These are phyloP conservation scores for Colletotrichum sp. DNA, from an alignment of 2,329 filamentous ascomycete species.

Conservation along the genomic window DNA sequence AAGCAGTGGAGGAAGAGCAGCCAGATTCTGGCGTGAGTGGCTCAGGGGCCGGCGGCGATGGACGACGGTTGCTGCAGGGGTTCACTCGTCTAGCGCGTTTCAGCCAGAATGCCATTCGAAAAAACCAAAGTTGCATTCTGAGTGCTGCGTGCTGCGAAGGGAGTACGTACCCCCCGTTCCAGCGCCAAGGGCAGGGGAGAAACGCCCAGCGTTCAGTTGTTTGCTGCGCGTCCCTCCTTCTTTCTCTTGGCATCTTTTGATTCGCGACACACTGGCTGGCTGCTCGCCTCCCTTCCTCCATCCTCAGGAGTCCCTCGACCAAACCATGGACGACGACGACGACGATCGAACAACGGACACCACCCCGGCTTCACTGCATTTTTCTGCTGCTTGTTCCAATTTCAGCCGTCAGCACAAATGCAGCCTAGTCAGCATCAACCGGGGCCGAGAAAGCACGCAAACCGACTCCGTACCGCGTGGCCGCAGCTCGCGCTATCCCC, in stretches of 20 bases:
- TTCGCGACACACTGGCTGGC: not conserved
- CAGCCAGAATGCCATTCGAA: constrained; percentile 15
- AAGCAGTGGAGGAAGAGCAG: not conserved
- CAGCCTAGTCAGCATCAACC: not conserved
- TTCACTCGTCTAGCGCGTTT: constrained; percentile 7
- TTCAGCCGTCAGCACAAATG: not conserved
- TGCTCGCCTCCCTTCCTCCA: not conserved
- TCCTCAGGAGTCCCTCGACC: not conserved
- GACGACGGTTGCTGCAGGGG: constrained; percentile 9
- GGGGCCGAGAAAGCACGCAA: not conserved
- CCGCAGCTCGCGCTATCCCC: not conserved
- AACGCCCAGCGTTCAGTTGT: not conserved
- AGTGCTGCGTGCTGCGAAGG: not conserved
- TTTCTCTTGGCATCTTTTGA: not conserved
- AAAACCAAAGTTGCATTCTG: not conserved
- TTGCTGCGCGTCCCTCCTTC: not conserved
- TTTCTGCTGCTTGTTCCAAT: constrained; percentile 1
- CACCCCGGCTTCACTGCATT: not conserved
- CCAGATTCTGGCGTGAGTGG: not conserved
- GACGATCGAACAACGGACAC: not conserved
- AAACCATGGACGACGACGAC: not conserved
- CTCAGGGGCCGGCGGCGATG: constrained; percentile 1
- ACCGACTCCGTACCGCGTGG: not conserved
- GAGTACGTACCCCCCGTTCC: not conserved
- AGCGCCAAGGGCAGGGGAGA: not conserved